A percentile compares a stretch with the other conserved stretches of the same genome.
Conservation (phyloP, 2,329 filamentous ascomycete genomes). For the Fusarium buxicola region DNA sequence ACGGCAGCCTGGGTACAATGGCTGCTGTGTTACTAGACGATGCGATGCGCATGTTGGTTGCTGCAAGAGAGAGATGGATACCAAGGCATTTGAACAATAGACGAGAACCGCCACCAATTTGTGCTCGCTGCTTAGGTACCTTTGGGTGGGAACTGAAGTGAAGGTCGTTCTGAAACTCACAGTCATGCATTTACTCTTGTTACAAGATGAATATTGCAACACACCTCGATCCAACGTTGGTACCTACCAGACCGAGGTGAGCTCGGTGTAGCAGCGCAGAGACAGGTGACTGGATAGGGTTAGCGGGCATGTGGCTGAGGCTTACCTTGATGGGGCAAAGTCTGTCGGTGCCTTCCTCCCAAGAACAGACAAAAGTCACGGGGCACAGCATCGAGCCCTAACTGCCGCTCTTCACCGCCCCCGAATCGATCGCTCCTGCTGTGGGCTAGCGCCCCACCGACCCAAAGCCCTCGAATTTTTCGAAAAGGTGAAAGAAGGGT, state of each 20-base stretch:
- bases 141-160: too few relatives aligned
- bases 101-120: slow-evolving; percentile 20
- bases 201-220: background rate
- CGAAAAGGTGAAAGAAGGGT: slow-evolving; percentile 40
- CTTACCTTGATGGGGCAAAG: background rate
- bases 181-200: too few relatives aligned
- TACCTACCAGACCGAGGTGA: slow-evolving; percentile 1
- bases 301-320: background rate
- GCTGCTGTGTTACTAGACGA: slow-evolving; percentile 21
- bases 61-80: slow-evolving; percentile 21
- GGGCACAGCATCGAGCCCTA: slow-evolving; percentile 50
- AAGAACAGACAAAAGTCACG: slow-evolving; percentile 3
- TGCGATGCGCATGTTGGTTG: slow-evolving; percentile 20
- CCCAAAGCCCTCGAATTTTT: slow-evolving; percentile 48
- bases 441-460: slow-evolving; percentile 22
- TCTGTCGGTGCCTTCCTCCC: background rate
- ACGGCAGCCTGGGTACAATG: slow-evolving; percentile 5
- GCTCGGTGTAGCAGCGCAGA: slow-evolving; percentile 8
- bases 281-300: slow-evolving; percentile 1
- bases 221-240: too few relatives aligned
- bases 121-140: too few relatives aligned
- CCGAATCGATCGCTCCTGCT: slow-evolving; percentile 10
- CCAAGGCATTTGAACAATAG: slow-evolving; percentile 35
- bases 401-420: slow-evolving; percentile 60
- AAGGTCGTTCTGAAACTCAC: too few relatives aligned